Base-by-base conservation (phyloP, 768 basidiomycete species). In the Termitomyces sp. region DNA sequence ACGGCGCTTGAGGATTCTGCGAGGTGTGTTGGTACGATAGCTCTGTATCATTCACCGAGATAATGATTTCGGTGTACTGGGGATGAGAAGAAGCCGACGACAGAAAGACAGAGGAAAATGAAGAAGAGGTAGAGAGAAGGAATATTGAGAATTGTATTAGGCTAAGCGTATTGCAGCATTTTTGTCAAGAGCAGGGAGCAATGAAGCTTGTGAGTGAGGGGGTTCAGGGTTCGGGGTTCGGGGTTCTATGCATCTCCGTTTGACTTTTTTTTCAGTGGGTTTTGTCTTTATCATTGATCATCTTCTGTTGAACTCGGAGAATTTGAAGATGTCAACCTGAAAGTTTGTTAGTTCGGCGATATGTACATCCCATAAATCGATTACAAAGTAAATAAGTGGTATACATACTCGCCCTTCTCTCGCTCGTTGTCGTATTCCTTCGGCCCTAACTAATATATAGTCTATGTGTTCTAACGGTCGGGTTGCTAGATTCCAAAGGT, bases 111-210 rank as follows among this genome's bases (percentile, higher is more conserved):
- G 36, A n/a, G n/a, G n/a, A n/a, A n/a, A 34, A 69, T 62, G 64
- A 72, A 70, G 47, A 70, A 71, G 53, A 68, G 69, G 37, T 72
- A 63, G 56, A 67, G 28, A 42, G 72, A 63, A 54, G 67, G 28
- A 24, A 5, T 9, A 20, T 7, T 5, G 28, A 15, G 8, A 42
- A 53, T n/a, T 54, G 41, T 33, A 33, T 15, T 10, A 24, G 28
- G 31, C 9, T 64, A 69, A 34, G 61, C 74, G 18, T 84, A 81
- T 66, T 85, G 67, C 73, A 82, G 58, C 87, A 88, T 67, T 66
- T 77, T 41, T n/a, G 76, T 87, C 39, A 78, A 76, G 62, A 73
- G 69, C 36, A 69, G 68, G 34, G 71, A 73, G 34, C 64, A 56
- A 36, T 5, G 31, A 15, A 33, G 6, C 2, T 7, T 13, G 12